Evolutionary conservation across 2,329 filamentous ascomycete species (phyloP), one percentile per base, ranked within the genome.

Genomic region (Diaporthe humulicola): DNA sequence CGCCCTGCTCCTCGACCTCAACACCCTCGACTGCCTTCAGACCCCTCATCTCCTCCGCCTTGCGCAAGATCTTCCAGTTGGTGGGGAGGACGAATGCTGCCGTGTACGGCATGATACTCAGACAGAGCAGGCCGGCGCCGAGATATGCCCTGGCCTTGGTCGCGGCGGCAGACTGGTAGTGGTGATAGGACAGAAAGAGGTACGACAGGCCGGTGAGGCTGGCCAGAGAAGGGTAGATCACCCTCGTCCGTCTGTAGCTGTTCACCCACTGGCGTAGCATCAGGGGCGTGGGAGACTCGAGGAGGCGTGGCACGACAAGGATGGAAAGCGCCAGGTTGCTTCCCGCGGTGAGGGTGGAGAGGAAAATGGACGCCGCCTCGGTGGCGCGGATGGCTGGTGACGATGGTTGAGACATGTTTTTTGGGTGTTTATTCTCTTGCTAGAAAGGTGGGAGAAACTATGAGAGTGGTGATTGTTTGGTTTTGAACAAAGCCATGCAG

Each of bases 261-360:
- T 80, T 83, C 74, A 81, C 78, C 89, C 89, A 92, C 82, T 92
- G 90, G 52, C 84, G 84, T 42, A 89, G 87, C 75, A 91, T 86
- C 15, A 91, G 81, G 2, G 87, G 87, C 1, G 88, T 86, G 1
- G 90, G 90, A 0, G 89, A 87, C 74, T 88, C 84, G 74, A 92
- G 86, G 12, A 92, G 81, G 54, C 88, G 85, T 2, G 90, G 90
- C 2, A 89, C 79, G n/a, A 84, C 76, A 74, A 85, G 82, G 79
- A 84, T 78, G 8, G 88, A 90, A 71, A 87, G 75, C 57, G 81
- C 78, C 60, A 85, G 77, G 64, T 79, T 82, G 74, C 81, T 77
- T 67, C 86, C 86, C 10, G 83, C 79, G 4, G 88, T 78, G 72
- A 87, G 85, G 30, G 87, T 85, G 50, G 88, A 86, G 60, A 86